Evolutionary conservation across 352 stramenopile genomes (phyloP).

Genomic region (Phytophthora vignae): DNA sequence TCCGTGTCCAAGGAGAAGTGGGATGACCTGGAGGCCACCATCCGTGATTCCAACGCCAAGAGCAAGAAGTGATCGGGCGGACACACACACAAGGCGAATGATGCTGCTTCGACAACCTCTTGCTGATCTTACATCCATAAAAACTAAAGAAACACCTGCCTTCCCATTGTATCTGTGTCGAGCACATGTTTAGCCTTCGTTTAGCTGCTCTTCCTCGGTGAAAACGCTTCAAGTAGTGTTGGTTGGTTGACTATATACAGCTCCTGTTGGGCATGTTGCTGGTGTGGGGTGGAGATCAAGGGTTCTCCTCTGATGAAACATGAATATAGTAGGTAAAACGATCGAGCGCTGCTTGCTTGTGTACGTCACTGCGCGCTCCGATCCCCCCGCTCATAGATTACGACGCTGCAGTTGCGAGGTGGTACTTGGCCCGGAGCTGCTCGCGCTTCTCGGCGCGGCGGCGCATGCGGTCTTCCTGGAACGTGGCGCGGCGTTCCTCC

Average conservation of each 20-base stretch:
- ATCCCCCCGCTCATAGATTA: slow-evolving; percentile 28
- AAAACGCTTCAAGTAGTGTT: slow-evolving; percentile 19
- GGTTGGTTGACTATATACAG: slow-evolving; percentile 26
- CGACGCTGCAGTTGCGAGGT: slow-evolving; percentile 51
- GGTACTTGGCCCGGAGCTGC: slow-evolving; percentile 76
- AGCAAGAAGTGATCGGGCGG: slow-evolving; percentile 47
- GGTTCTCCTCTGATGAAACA: slow-evolving; percentile 16
- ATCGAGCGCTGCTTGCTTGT: slow-evolving; percentile 4
- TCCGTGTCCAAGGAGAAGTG: slow-evolving; percentile 68
- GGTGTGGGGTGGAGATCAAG: slow-evolving; percentile 6
- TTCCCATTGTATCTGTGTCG: background rate
- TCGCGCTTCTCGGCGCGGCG: slow-evolving; percentile 69
- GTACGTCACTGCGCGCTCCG: slow-evolving; percentile 1
- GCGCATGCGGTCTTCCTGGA: slow-evolving; percentile 72
- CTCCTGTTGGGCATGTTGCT: slow-evolving; percentile 11
- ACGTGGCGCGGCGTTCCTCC: slow-evolving; percentile 68
- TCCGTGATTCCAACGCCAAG: slow-evolving; percentile 71
- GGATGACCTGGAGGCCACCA: slow-evolving; percentile 73
- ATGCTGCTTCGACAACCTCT: background rate
- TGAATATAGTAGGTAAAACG: slow-evolving; percentile 17
- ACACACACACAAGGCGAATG: no score
- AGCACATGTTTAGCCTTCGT: no score
- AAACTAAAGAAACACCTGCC: slow-evolving; percentile 6
- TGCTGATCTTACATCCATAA: background rate
- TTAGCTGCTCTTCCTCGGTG: background rate